phyloP scores from a whole-genome alignment of 2,329 filamentous ascomycete species.

The Xylariaceae sp. region DNA sequence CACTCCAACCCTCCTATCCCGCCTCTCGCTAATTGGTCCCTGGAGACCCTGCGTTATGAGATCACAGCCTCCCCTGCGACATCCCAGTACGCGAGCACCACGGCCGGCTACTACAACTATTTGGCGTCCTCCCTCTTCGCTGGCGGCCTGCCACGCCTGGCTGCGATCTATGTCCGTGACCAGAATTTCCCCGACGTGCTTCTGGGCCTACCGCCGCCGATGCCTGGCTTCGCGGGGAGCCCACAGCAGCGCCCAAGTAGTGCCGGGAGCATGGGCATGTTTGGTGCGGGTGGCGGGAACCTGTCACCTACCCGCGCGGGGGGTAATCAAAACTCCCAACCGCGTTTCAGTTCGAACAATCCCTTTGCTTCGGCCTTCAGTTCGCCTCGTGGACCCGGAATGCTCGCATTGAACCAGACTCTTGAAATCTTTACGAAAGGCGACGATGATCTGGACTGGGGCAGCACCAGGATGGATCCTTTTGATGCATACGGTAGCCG shows the following conservation, averaged over 20 bases:
- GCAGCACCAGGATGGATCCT: slow-evolving; percentile 48
- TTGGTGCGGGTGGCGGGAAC: slow-evolving; percentile 20
- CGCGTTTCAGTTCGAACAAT: slow-evolving; percentile 58
- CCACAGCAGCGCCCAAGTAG: slow-evolving; percentile 33
- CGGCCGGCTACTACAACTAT: slow-evolving; percentile 74
- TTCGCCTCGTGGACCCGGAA: slow-evolving; percentile 30
- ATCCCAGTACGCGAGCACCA: slow-evolving; percentile 54
- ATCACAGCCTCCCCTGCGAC: slow-evolving; percentile 60
- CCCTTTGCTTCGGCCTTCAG: slow-evolving; percentile 44
- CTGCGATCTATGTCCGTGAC: slow-evolving; percentile 80
- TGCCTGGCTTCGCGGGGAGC: slow-evolving; percentile 38
- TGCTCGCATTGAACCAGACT: slow-evolving; percentile 42
- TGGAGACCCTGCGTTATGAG: slow-evolving; percentile 76
- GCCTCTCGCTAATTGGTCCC: slow-evolving; percentile 62
- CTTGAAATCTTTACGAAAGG: slow-evolving; percentile 60
- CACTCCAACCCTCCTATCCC: slow-evolving; percentile 46
- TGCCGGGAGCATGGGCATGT: slow-evolving; percentile 31
- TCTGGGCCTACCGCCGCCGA: slow-evolving; percentile 64
- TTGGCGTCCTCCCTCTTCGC: slow-evolving; percentile 77
- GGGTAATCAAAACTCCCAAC: slow-evolving; percentile 21
- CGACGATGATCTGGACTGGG: slow-evolving; percentile 56
- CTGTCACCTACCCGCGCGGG: slow-evolving; percentile 25
- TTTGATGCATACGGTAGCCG: slow-evolving; percentile 21
- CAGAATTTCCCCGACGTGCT: slow-evolving; percentile 77
- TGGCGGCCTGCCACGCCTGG: slow-evolving; percentile 68